Conservation (phyloP, 257 asterid species). For the Anisodus acutangulus region DNA sequence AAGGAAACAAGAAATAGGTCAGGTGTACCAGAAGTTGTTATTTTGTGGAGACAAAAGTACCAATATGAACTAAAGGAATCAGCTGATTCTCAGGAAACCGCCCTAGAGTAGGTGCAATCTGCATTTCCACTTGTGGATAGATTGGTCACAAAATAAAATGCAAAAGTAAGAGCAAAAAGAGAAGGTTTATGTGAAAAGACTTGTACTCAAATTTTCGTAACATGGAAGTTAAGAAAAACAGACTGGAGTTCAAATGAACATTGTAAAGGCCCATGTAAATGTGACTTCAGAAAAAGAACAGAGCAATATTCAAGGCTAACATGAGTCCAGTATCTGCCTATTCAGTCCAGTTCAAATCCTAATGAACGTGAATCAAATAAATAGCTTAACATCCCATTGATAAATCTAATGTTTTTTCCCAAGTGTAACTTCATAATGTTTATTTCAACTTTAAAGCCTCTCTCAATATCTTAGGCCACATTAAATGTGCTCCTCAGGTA, state of each 20-base stretch:
- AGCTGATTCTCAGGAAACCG: not conserved
- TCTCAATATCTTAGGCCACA: slow-evolving; percentile 14
- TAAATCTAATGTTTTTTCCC: not conserved
- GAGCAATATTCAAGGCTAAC: not conserved
- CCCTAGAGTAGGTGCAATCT: slow-evolving; percentile 9
- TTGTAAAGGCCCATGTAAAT: not conserved
- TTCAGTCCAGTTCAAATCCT: not conserved
- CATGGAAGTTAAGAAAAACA: not conserved
- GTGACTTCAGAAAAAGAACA: not conserved
- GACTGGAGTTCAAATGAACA: slow-evolving; percentile 8
- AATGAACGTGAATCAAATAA: not conserved
- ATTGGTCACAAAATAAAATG: not conserved
- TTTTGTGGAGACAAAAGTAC: not conserved
- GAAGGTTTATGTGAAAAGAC: not conserved
- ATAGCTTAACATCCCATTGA: slow-evolving; percentile 13
- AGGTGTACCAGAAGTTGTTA: not conserved
- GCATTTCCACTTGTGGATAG: not conserved
- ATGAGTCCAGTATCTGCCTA: slow-evolving; percentile 12
- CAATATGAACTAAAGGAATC: slow-evolving; percentile 4
- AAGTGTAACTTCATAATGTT: not conserved
- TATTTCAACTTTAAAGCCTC: not conserved
- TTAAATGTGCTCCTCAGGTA: slow-evolving; percentile 5
- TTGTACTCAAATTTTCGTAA: not conserved
- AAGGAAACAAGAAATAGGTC: slow-evolving; percentile 18
- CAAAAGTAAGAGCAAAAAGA: not conserved